These are phyloP conservation scores for Schwanniomyces vanrijiae DNA, from an alignment of 805 yeast genomes.

Conservation along the genomic window DNA sequence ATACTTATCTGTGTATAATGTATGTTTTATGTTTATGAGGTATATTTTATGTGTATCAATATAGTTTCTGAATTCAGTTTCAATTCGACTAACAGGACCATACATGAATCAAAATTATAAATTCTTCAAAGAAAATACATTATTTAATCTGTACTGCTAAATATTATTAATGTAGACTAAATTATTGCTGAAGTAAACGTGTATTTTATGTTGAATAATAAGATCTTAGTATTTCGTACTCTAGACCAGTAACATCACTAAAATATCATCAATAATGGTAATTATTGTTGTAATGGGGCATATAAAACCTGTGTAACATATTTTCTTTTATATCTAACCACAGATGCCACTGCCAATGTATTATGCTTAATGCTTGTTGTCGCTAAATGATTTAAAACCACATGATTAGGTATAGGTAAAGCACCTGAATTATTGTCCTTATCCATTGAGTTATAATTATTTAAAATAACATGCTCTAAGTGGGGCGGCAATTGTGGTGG, in stretches of 20 bases:
- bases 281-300: constrained; percentile 68
- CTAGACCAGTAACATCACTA: neutral
- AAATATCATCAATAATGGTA: neutral
- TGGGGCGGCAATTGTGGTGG: constrained; percentile 98
- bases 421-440: constrained; percentile 85
- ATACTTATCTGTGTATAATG: too few relatives aligned
- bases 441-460: constrained; percentile 59
- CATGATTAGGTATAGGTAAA: constrained; percentile 91
- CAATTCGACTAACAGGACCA: neutral
- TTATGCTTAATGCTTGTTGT: constrained; percentile 93
- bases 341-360: constrained; percentile 89
- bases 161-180: too few relatives aligned
- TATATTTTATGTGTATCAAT: neutral
- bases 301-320: constrained; percentile 90
- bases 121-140: neutral
- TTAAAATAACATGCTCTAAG: constrained; percentile 87
- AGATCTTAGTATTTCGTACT: neutral
- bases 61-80: neutral
- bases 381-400: constrained; percentile 90
- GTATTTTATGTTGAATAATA: neutral
- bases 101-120: too few relatives aligned
- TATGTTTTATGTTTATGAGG: neutral
- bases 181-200: neutral
- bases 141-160: too few relatives aligned
- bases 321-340: constrained; percentile 82